These are phyloP conservation scores for Pueraria montana DNA, from an alignment of 306 rosid species.

Conservation along the genomic window DNA sequence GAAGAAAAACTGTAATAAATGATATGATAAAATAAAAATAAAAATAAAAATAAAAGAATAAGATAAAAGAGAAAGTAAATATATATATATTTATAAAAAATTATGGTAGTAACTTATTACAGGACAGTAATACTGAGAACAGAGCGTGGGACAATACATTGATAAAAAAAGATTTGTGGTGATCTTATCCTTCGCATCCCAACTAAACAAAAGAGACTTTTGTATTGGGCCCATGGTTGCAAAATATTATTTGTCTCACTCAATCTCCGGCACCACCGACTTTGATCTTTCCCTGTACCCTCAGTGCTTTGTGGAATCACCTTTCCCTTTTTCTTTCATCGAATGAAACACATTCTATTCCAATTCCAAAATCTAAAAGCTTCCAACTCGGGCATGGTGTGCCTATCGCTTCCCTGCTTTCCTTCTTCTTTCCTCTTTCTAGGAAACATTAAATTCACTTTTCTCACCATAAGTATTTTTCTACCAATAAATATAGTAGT, in stretches of 20 bases:
- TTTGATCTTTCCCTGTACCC: slow-evolving; percentile 5
- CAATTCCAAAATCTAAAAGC: neutral
- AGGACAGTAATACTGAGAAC: too few species aligned
- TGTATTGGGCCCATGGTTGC: neutral
- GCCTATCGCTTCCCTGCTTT: neutral
- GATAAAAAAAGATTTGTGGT: neutral
- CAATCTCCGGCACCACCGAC: neutral
- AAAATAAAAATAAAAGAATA: too few species aligned
- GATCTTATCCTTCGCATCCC: neutral
- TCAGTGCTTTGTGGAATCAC: slow-evolving; percentile 9
- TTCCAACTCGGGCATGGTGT: too few species aligned
- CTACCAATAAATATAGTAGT: neutral
- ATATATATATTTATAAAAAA: too few species aligned
- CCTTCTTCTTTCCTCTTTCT: neutral
- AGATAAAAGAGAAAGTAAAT: too few species aligned
- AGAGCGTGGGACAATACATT: neutral
- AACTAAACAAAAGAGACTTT: slow-evolving; percentile 11
- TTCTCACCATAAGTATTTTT: neutral
- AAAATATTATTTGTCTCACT: slow-evolving; percentile 17
- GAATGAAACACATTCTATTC: neutral
- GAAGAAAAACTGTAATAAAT: too few species aligned
- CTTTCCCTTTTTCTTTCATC: slow-evolving; percentile 17
- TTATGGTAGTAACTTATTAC: too few species aligned
- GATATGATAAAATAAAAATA: too few species aligned
- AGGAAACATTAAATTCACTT: neutral